phyloP scores from a whole-genome alignment of 2,329 filamentous ascomycete genomes.

The Myriosclerotinia scirpicola region DNA sequence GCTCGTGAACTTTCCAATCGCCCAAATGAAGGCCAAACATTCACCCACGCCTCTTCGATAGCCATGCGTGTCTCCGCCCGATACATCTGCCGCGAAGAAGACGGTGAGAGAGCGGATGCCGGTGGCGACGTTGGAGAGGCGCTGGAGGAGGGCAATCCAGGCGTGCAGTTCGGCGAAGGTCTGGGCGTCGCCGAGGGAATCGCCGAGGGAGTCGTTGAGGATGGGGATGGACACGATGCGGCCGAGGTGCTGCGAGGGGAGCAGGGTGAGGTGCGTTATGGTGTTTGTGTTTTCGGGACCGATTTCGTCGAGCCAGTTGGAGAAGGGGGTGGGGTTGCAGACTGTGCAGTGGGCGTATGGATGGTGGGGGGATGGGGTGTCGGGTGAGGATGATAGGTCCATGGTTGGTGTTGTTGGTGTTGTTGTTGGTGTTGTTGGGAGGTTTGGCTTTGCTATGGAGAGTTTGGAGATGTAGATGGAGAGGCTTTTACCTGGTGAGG shows the following conservation, averaged over 20 bases:
- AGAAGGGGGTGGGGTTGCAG: neutral
- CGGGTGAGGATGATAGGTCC: neutral
- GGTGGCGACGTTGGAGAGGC: neutral
- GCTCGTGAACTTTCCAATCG: neutral
- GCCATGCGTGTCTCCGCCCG: neutral
- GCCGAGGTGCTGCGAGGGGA: neutral
- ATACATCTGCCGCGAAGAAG: neutral
- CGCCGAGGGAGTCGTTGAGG: neutral
- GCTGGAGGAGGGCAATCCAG: neutral
- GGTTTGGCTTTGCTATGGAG: neutral
- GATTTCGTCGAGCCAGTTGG: neutral
- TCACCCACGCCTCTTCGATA: slow-evolving; percentile 2
- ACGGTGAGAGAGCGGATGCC: neutral
- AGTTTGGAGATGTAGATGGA: neutral
- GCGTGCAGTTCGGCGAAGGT: neutral
- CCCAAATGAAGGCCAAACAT: slow-evolving; percentile 4
- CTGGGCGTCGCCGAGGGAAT: neutral
- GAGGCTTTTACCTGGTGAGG: neutral
- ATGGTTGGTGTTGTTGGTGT: neutral
- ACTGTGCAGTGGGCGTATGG: neutral
- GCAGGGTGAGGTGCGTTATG: neutral
- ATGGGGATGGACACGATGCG: neutral
- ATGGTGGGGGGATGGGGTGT: neutral
- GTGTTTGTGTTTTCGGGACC: too few relatives aligned
- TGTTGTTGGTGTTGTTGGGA: neutral